phyloP scores from a whole-genome alignment of 1,139 yeast genomes.

The Taiozyma sp. region DNA sequence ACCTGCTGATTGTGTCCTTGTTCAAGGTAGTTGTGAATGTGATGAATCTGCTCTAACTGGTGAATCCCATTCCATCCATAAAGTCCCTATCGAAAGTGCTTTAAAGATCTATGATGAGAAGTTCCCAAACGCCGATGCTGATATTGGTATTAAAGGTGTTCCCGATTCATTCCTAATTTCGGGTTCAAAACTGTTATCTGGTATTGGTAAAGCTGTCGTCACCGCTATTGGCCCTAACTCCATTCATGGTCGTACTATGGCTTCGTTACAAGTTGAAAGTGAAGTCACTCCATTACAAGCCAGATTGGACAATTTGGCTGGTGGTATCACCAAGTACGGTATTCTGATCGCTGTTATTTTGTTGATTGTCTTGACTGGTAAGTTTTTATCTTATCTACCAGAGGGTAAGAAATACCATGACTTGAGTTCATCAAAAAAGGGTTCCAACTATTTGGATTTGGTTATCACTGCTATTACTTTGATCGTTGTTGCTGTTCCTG shows the following conservation, averaged over 20 bases:
- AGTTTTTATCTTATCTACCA: conserved; percentile 67
- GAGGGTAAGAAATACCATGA: conserved; percentile 42
- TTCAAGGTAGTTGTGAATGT: conserved; percentile 75
- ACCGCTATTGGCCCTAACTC: conserved; percentile 91
- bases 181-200: conserved; percentile 84
- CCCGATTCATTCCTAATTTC: conserved; percentile 84
- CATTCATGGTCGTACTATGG: conserved; percentile 87
- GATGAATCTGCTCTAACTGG: conserved; percentile 95
- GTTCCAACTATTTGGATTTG: conserved; percentile 77
- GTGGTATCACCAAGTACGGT: conserved; percentile 92
- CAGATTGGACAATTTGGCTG: conserved; percentile 79
- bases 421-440: conserved; percentile 66
- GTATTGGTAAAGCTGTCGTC: conserved; percentile 81
- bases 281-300: conserved; percentile 89
- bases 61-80: conserved; percentile 79
- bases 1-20: conserved; percentile 81
- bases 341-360: conserved; percentile 76
- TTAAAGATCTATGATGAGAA: conserved; percentile 26
- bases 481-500: conserved; percentile 97
- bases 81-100: conserved; percentile 53
- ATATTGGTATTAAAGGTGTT: conserved; percentile 42
- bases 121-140: conserved; percentile 35
- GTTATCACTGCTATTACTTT: conserved; percentile 89
- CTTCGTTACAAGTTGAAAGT: conserved; percentile 65
- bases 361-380: conserved; percentile 72